Evolutionary conservation across 139 green algal genomes (phyloP).

Genomic region (Micromonas pusilla): DNA sequence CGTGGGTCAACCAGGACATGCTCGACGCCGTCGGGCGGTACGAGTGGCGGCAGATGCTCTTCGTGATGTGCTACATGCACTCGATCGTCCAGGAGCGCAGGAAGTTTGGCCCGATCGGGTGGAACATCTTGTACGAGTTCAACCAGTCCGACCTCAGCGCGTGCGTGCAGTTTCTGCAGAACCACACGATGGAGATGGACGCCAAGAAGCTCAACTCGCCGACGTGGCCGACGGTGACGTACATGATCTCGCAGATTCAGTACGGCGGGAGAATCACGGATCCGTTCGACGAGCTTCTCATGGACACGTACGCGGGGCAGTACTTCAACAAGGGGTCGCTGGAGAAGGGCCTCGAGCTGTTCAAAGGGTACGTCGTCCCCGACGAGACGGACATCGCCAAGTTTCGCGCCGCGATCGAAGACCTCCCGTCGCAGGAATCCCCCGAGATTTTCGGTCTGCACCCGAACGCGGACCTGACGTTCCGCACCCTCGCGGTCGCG

Average conservation of each 20-base stretch:
- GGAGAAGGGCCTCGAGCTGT: constrained; percentile 45
- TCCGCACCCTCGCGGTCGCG: constrained; percentile 65
- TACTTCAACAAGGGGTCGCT: constrained; percentile 57
- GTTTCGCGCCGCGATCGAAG: constrained; percentile 71
- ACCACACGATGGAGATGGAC: constrained; percentile 67
- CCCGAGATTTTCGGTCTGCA: constrained; percentile 93
- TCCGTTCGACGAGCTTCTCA: constrained; percentile 66
- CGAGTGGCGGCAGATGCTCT: constrained; percentile 71
- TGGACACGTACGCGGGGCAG: constrained; percentile 80
- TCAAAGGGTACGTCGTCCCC: constrained; percentile 65
- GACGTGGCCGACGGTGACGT: constrained; percentile 75
- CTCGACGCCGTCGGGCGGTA: constrained; percentile 62
- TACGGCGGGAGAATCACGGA: constrained; percentile 76
- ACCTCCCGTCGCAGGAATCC: constrained; percentile 65
- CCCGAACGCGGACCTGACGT: constrained; percentile 89
- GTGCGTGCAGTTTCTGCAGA: constrained; percentile 68
- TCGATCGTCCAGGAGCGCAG: constrained; percentile 76
- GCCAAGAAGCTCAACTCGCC: constrained; percentile 44
- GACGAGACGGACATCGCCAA: constrained; percentile 68
- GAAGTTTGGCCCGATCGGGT: constrained; percentile 87
- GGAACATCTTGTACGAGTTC: constrained; percentile 90
- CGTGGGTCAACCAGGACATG: constrained; percentile 71
- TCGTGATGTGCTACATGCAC: constrained; percentile 82
- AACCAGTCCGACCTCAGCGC: constrained; percentile 88
- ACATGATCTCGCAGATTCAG: constrained; percentile 70